These are phyloP conservation scores for Pythium aphanidermatum DNA, from an alignment of 352 stramenopile genomes.

Conservation along the genomic window DNA sequence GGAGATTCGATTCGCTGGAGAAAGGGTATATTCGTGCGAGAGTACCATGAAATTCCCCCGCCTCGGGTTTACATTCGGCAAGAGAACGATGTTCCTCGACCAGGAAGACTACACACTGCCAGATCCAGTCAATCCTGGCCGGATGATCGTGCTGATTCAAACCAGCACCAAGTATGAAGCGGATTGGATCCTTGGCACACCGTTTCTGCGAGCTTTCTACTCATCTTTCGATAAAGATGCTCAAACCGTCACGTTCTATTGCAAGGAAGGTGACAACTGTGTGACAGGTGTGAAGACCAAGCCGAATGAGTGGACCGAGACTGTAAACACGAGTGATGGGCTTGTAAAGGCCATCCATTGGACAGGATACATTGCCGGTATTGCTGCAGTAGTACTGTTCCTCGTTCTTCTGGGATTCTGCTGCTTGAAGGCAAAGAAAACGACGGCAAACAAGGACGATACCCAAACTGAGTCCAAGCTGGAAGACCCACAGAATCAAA, in stretches of 20 bases:
- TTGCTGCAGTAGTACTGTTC: too few relatives aligned
- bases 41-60: not conserved
- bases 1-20: not conserved
- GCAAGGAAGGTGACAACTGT: slow-evolving; percentile 9
- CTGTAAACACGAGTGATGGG: too few relatives aligned
- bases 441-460: too few relatives aligned
- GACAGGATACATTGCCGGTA: too few relatives aligned
- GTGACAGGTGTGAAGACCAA: not conserved
- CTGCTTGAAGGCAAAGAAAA: too few relatives aligned
- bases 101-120: slow-evolving; percentile 9
- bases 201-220: slow-evolving; percentile 11
- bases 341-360: too few relatives aligned
- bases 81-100: slow-evolving; percentile 1
- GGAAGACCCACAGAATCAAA: too few relatives aligned
- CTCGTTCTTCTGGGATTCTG: too few relatives aligned
- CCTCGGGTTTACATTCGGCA: slow-evolving; percentile 5
- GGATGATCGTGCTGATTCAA: not conserved
- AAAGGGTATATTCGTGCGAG: slow-evolving; percentile 2
- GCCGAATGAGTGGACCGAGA: too few relatives aligned
- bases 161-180: not conserved
- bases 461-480: too few relatives aligned
- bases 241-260: slow-evolving; percentile 6
- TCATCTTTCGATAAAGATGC: slow-evolving; percentile 5
- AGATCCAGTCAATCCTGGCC: not conserved
- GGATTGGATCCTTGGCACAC: slow-evolving; percentile 2